Base-by-base conservation (phyloP, 1,284 basidiomycete species). In the Cryptococcus sp. region DNA sequence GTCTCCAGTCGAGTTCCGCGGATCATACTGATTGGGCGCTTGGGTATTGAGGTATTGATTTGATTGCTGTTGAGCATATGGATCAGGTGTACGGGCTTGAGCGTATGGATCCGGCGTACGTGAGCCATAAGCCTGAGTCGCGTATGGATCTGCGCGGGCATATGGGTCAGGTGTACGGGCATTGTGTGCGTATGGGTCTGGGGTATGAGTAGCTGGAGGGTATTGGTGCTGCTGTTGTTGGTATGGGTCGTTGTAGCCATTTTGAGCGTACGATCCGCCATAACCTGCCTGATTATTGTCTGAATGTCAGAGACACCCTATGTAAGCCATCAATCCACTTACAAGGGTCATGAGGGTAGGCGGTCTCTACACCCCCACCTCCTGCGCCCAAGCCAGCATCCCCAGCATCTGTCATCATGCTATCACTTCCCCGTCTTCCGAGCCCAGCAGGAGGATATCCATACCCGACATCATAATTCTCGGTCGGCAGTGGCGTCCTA, bases 321-420 rank as follows among this genome's bases (percentile, higher is more conserved):
- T 16, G 31, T 39, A 36, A 36, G 10, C 10, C n/a, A 10, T 36
- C 23, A n/a, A 56, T 42, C 61, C 50, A n/a, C 49, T 48, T 23
- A 51, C 41, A 45, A 16, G 48, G 41, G 9, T 46, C 55, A 28
- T 52, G 50, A 3, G 52, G 51, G 19, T 54, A 46, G 22, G 56
- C 47, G 14, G 23, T 44, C 22, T 70, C 67, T 3, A 70, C 60
- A 2, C 64, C 67, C 4, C 37, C 59, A 1, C 57, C 58, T 9
- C 67, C 67, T 3, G 67, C 67, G 10, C 67, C 67, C 16, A 69
- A 58, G 19, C 71, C 71, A 1, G 61, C 68, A 31, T 60, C 61
- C 2, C 71, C 71, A 4, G 69, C 59, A 7, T 48, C 54, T 2
- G 50, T 62, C 18, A 37, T 49, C 37, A 34, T 43, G 36, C 45